Base-by-base conservation (phyloP, 352 stramenopile species). In the Phytopythium aichiense region DNA sequence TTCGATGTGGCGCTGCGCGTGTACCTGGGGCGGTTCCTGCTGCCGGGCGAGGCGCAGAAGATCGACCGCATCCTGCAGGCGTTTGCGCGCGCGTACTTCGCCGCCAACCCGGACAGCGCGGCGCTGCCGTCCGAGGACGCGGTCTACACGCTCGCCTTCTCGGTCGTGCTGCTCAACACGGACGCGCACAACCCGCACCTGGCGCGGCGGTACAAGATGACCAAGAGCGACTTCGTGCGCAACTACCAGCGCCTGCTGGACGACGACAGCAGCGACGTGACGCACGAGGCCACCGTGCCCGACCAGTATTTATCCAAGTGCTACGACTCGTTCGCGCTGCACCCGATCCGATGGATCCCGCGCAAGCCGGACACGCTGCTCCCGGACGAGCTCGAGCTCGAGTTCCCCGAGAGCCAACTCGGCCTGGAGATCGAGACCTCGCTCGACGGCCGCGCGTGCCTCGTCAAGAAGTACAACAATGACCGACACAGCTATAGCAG, bases 41-140 rank as follows among this genome's bases (percentile, higher is more conserved):
- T 92, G 51, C 82, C 82, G 5, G 72, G 77, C 50, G 84, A 94
- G 67, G 84, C 84, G 35, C 84, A 94, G 67, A 92, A 94, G 62
- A 94, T 94, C 50, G 84, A 94, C 68, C 79, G 84, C n/a, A 87
- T 94, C 59, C 68, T 94, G 4, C 79, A 94, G 50, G 84, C 84
- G 8, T 92, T 94, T 40, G 81, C 82, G 22, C 84, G 76, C 31
- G 73, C 84, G 8, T 94, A 85, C 51, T 87, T 81, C 56, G 35
- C 51, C 1, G 78, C 74, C 28, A 92, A 94, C 53, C 74, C 76
- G 13, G 48, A 65, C 58, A 82, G 76, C 60, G 62, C 60, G 18
- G 58, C 83, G 28, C 91, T 81, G 64, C 74, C 78, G 42, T 84
- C 79, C 1, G 82, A 91, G 54, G 84, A 94, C 51, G 79, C 78